These are phyloP conservation scores for Colletotrichum noveboracense DNA, from an alignment of 2,329 filamentous ascomycete genomes.

Conservation along the genomic window DNA sequence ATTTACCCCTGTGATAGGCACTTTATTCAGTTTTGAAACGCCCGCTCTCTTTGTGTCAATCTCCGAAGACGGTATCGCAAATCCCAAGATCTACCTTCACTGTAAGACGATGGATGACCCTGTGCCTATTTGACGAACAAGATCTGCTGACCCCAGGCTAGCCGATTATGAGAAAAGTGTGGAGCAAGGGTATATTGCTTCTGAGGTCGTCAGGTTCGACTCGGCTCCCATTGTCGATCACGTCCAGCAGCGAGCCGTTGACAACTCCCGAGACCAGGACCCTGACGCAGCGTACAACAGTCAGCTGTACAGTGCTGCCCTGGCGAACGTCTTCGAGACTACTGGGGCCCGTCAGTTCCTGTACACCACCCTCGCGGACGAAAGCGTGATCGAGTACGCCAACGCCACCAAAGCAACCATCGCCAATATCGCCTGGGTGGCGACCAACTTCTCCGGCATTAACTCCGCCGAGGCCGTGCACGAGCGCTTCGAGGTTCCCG, in stretches of 20 bases:
- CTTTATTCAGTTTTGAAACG: constrained; percentile 7
- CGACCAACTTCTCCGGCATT: constrained; percentile 13
- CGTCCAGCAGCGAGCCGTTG: constrained; percentile 17
- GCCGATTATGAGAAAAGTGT: constrained; percentile 16
- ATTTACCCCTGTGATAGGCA: constrained; percentile 7
- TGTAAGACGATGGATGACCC: background rate
- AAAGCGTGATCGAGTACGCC: constrained; percentile 17
- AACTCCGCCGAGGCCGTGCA: constrained; percentile 10
- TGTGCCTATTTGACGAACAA: background rate
- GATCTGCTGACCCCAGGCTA: background rate
- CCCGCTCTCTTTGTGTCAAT: constrained; percentile 21
- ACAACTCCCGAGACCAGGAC: constrained; percentile 21
- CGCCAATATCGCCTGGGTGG: constrained; percentile 9
- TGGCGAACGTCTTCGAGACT: background rate
- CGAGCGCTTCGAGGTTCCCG: constrained; percentile 9
- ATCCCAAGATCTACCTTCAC: constrained; percentile 19
- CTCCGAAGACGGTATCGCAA: constrained; percentile 18
- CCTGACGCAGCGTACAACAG: constrained; percentile 24
- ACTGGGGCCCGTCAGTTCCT: background rate
- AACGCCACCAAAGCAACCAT: constrained; percentile 9
- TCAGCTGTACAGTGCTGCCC: constrained; percentile 9
- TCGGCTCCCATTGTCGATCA: background rate
- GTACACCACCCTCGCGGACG: constrained; percentile 9
- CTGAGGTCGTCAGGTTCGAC: constrained; percentile 7
- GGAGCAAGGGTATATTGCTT: background rate